phyloP scores from a whole-genome alignment of 2,329 filamentous ascomycete genomes.

The Neonectria ditissima region DNA sequence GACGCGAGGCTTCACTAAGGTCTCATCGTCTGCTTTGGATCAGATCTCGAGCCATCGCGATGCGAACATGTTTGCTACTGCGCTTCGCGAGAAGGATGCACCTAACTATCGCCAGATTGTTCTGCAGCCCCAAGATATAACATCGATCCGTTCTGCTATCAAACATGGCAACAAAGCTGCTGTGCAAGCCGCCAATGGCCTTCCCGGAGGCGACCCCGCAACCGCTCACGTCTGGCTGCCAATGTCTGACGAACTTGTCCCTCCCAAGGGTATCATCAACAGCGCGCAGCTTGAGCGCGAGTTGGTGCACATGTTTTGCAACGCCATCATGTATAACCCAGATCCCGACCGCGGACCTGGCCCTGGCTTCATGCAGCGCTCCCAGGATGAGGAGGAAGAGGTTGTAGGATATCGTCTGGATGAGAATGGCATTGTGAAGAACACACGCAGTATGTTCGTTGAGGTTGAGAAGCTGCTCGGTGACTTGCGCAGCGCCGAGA shows the following conservation, averaged over 20 bases:
- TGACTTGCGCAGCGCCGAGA: conserved; percentile 81
- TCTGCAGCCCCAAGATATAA: conserved; percentile 80
- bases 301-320: conserved; percentile 95
- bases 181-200: conserved; percentile 68
- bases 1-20: conserved; percentile 80
- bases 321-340: conserved; percentile 98
- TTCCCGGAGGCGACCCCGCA: conserved; percentile 70
- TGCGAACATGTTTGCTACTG: conserved; percentile 82
- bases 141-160: conserved; percentile 80
- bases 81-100: conserved; percentile 79
- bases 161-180: conserved; percentile 77
- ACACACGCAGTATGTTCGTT: conserved; percentile 89
- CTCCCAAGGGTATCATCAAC: conserved; percentile 92
- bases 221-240: conserved; percentile 72
- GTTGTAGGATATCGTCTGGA: conserved; percentile 74
- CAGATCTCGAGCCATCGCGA: conserved; percentile 82
- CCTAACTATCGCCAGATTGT: conserved; percentile 82
- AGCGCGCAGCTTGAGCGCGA: conserved; percentile 93
- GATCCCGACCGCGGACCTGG: conserved; percentile 80
- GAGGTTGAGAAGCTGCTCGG: conserved; percentile 84
- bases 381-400: conserved; percentile 58
- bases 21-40: conserved; percentile 78
- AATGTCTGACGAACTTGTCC: conserved; percentile 80
- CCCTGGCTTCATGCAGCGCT: conserved; percentile 65
- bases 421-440: conserved; percentile 88